Conservation (phyloP, 495 filamentous ascomycete species). For the Penicillium turbatum region DNA sequence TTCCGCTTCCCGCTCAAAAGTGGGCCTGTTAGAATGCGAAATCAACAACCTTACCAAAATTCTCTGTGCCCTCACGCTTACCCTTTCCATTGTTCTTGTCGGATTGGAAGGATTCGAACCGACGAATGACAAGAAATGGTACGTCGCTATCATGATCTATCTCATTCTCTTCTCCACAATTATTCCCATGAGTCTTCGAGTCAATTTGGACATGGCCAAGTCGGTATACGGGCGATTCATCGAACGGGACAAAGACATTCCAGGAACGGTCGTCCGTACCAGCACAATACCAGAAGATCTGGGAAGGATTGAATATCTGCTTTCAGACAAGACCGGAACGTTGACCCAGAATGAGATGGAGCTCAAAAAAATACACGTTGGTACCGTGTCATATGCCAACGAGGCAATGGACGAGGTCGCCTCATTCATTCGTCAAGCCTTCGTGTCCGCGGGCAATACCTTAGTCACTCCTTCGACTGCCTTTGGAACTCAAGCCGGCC, state of each 20-base stretch:
- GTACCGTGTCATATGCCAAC: constrained; percentile 94
- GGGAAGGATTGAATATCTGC: constrained; percentile 89
- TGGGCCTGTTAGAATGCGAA: constrained; percentile 87
- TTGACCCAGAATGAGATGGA: constrained; percentile 99
- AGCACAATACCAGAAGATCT: constrained; percentile 97
- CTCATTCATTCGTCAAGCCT: constrained; percentile 78
- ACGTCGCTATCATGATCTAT: constrained; percentile 91
- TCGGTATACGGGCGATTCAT: constrained; percentile 95
- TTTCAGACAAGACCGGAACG: constrained; percentile 97
- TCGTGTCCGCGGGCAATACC: constrained; percentile 60
- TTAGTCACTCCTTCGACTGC: constrained; percentile 73
- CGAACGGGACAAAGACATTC: constrained; percentile 82
- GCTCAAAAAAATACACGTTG: constrained; percentile 96
- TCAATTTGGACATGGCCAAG: constrained; percentile 97
- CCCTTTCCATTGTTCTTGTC: constrained; percentile 85
- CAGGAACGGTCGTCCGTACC: constrained; percentile 87
- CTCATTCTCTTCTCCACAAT: constrained; percentile 98
- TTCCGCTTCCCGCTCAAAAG: constrained; percentile 84
- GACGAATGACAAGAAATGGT: constrained; percentile 67
- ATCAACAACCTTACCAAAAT: constrained; percentile 99
- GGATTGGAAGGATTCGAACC: constrained; percentile 75
- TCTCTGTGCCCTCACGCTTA: constrained; percentile 79
- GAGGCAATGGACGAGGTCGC: constrained; percentile 98
- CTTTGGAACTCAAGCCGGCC: constrained; percentile 52
- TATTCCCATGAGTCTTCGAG: constrained; percentile 91